Evolutionary conservation across 441 rosid species (phyloP).

Genomic region (Capsella rubella): DNA sequence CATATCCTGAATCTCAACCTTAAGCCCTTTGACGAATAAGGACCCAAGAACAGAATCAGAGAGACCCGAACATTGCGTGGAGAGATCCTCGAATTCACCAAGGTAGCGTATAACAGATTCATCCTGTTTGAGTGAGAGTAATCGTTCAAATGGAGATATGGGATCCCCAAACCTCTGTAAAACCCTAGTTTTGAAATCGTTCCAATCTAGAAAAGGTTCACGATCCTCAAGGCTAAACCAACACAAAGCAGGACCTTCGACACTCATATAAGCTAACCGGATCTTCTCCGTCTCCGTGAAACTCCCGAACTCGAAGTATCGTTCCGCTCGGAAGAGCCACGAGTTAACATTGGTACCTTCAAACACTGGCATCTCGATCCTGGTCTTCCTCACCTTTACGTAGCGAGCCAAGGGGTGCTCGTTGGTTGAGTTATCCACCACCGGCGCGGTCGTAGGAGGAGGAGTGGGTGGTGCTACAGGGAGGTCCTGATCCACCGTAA

Average conservation of each 20-base stretch:
- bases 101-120: constrained; percentile 22
- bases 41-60: neutral
- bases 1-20: constrained; percentile 8
- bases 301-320: constrained; percentile 27
- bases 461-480: neutral
- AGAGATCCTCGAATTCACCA: constrained; percentile 20
- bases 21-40: constrained; percentile 29
- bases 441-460: neutral
- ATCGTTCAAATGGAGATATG: neutral
- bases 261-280: neutral
- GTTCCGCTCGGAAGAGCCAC: constrained; percentile 33
- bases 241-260: constrained; percentile 22
- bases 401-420: neutral
- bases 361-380: constrained; percentile 41
- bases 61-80: neutral
- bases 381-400: constrained; percentile 3
- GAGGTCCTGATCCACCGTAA: neutral
- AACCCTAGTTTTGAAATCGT: constrained; percentile 17
- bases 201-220: constrained; percentile 24
- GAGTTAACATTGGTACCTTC: constrained; percentile 1
- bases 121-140: constrained; percentile 22
- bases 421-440: neutral
- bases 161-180: constrained; percentile 20
- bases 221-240: constrained; percentile 24
- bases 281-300: constrained; percentile 39